phyloP scores from a whole-genome alignment of 2,329 filamentous ascomycete species.

The Alternaria longipes region DNA sequence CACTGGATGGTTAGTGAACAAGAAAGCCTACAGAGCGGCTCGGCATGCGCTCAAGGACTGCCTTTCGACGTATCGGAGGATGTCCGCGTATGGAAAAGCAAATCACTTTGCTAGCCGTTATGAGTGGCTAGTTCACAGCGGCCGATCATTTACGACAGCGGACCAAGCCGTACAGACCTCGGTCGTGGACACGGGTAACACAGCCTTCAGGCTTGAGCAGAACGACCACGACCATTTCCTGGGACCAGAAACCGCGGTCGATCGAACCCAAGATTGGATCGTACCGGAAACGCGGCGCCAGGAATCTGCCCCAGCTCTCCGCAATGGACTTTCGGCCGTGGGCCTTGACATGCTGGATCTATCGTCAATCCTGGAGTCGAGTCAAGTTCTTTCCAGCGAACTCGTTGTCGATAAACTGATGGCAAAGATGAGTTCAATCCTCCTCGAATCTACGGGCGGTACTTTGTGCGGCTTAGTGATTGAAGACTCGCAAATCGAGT shows the following conservation, averaged over 20 bases:
- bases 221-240: constrained; percentile 54
- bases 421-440: constrained; percentile 83
- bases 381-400: constrained; percentile 81
- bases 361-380: constrained; percentile 79
- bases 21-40: constrained; percentile 72
- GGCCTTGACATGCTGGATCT: constrained; percentile 83
- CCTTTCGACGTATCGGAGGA: constrained; percentile 71
- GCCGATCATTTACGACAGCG: constrained; percentile 66
- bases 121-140: constrained; percentile 71
- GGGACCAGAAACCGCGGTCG: constrained; percentile 51
- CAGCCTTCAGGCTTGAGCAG: constrained; percentile 54
- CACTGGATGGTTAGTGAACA: constrained; percentile 73
- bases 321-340: constrained; percentile 70
- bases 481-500: constrained; percentile 70
- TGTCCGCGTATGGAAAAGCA: constrained; percentile 75
- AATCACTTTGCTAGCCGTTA: constrained; percentile 74
- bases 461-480: constrained; percentile 78
- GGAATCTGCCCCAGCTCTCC: constrained; percentile 61
- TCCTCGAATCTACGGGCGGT: constrained; percentile 79
- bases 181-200: constrained; percentile 60
- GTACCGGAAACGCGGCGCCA: constrained; percentile 54
- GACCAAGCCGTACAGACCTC: constrained; percentile 77
- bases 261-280: constrained; percentile 60
- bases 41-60: constrained; percentile 74
- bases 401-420: constrained; percentile 78